A percentile compares a stretch with the other conserved stretches of the same genome.
phyloP scores from a whole-genome alignment of 1,284 basidiomycete species.

The Schizophyllum amplum region DNA sequence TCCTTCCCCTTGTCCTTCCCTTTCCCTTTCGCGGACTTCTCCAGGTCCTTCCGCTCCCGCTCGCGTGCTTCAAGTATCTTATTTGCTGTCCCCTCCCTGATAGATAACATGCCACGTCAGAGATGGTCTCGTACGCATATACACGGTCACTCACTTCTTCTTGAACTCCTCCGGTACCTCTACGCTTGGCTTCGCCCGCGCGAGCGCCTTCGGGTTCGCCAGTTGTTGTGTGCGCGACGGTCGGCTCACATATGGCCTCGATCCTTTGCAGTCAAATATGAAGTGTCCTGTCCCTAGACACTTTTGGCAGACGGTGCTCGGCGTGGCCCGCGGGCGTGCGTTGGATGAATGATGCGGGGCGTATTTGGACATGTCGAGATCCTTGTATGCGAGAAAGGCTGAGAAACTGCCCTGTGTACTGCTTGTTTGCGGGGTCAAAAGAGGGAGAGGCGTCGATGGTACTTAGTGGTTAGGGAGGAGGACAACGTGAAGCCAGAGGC shows the following conservation, averaged over 20 bases:
- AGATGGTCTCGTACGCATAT: neutral
- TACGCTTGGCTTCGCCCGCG: constrained; percentile 61
- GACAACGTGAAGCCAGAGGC: no score
- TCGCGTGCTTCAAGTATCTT: constrained; percentile 68
- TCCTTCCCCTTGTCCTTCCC: constrained; percentile 36
- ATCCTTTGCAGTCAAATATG: constrained; percentile 69
- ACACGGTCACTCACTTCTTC: constrained; percentile 44
- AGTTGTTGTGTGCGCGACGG: constrained; percentile 72
- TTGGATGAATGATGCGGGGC: constrained; percentile 60
- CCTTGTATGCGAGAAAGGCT: no score
- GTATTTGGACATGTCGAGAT: constrained; percentile 63
- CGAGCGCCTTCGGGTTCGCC: constrained; percentile 57
- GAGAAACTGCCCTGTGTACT: no score
- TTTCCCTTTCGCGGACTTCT: constrained; percentile 20
- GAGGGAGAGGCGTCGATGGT: no score
- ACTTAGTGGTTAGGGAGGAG: no score
- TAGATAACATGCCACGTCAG: constrained; percentile 4
- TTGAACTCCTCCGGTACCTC: constrained; percentile 79
- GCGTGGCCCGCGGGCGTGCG: constrained; percentile 51
- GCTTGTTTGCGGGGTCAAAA: no score
- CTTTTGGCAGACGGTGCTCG: constrained; percentile 70
- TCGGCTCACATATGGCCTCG: constrained; percentile 65
- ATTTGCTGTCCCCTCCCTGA: constrained; percentile 62
- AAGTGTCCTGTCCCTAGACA: constrained; percentile 70
- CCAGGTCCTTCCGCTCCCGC: constrained; percentile 48